Conservation (phyloP, 2,329 filamentous ascomycete genomes). For the Gremmenia infestans region DNA sequence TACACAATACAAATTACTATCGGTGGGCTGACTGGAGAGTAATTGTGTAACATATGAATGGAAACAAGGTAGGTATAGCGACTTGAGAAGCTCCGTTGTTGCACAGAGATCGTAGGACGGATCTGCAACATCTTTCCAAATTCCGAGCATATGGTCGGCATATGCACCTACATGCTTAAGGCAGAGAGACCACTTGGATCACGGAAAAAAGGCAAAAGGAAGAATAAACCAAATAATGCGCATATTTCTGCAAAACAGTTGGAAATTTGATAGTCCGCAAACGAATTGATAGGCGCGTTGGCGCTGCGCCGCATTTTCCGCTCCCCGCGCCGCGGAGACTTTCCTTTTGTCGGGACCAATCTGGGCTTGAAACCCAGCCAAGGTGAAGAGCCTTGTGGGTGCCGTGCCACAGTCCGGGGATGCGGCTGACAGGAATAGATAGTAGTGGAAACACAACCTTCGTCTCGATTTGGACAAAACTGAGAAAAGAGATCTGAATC, state of each 20-base stretch:
- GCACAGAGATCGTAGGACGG: background rate
- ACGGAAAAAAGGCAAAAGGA: no score
- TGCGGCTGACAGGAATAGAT: background rate
- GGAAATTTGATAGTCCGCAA: no score
- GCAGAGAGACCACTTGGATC: no score
- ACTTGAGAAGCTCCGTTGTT: background rate
- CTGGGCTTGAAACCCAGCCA: no score
- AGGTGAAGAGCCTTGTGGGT: background rate
- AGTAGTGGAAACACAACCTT: background rate
- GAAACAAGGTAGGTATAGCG: no score
- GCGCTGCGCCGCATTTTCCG: no score
- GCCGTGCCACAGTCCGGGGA: background rate
- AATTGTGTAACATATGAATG: no score
- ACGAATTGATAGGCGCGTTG: no score
- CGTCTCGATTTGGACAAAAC: background rate
- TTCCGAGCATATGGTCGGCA: background rate
- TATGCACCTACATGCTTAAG: background rate
- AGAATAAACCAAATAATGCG: no score
- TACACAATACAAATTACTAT: no score
- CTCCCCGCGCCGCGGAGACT: background rate
- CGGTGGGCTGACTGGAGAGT: no score
- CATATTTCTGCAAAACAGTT: no score
- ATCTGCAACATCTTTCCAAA: background rate
- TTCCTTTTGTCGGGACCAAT: background rate
- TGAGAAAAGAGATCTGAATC: background rate